A percentile compares a stretch with the other conserved stretches of the same genome.
Conservation (phyloP, 1,284 basidiomycete species). For the Polyporus tsugae region DNA sequence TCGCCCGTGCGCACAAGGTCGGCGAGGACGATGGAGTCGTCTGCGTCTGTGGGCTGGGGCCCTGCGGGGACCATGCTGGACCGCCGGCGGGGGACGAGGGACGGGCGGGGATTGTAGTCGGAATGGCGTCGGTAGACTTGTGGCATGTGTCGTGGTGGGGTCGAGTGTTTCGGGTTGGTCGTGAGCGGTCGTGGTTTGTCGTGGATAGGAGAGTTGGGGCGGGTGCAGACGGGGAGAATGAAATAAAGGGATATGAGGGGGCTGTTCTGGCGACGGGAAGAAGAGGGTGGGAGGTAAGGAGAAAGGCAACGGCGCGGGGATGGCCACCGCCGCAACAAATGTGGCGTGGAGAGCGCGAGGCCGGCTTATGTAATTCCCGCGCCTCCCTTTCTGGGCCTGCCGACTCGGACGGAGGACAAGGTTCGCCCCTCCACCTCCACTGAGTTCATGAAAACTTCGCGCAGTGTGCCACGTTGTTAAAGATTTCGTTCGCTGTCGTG, state of each 20-base stretch:
- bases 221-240: neutral
- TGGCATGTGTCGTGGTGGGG: conserved; percentile 31
- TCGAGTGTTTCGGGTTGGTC: conserved; percentile 4
- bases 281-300: conserved; percentile 24
- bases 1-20: conserved; percentile 76
- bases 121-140: conserved; percentile 39
- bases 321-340: conserved; percentile 25
- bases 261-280: conserved; percentile 8
- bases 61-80: conserved; percentile 29
- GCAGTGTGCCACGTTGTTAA: neutral
- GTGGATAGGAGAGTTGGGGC: conserved; percentile 9
- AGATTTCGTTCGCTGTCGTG: neutral
- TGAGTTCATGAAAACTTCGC: neutral
- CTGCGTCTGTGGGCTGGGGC: conserved; percentile 52
- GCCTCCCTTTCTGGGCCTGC: conserved; percentile 13
- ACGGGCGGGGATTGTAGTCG: conserved; percentile 33
- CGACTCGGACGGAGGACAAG: conserved; percentile 11
- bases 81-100: conserved; percentile 34
- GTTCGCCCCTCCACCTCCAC: conserved; percentile 1
- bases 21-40: conserved; percentile 73
- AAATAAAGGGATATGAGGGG: conserved; percentile 6
- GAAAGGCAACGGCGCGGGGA: conserved; percentile 17
- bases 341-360: conserved; percentile 34
- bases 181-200: conserved; percentile 16
- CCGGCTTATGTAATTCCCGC: conserved; percentile 26